Evolutionary conservation across 805 yeast genomes (phyloP), one percentile per base, ranked within the genome.

Genomic region (Yarrowia hollandica): DNA sequence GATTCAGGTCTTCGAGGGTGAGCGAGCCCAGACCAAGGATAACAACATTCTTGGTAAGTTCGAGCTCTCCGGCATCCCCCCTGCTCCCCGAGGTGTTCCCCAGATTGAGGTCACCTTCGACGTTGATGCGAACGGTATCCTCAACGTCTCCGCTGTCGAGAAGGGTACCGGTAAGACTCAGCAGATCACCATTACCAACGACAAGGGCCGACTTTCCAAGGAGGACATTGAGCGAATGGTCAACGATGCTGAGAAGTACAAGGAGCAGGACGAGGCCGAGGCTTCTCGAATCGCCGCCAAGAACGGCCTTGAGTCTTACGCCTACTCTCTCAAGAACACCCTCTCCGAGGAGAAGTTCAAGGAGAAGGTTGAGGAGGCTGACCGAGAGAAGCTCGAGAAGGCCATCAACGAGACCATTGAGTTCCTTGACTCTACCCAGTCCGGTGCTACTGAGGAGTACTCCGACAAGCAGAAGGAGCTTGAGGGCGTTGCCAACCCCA

Each of bases 41-140:
- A 91, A 91, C 86, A 91, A 90, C 84, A 77, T 90, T 75, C 85
- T 91, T 71, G 98, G 97, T 82, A 91, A 91, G 80, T 91, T 91
- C 78, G 97, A 91, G 79, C 85, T 91, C 71, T 77, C 94, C 66
- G 97, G 97, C 75, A 91, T 91, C 66, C 97, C 97, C 71, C 97
- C 97, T 69, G 97, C 97, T 44, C 97, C 97, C 79, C 90, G 97
- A 80, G 97, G 97, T 83, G 95, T 88, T 66, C 97, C 97, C 72
- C 96, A 90, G 81, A 86, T 91, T 70, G 97, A 91, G 82, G 97
- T 91, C 67, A 91, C 97, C 70, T 91, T 91, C 74, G 97, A 91
- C 76, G 80, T 91, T 70, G 97, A 91, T 77, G 97, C 97, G 66
- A 91, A 91, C 77, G 97, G 97, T 82, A 91, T 91, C 79, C 81